These are phyloP conservation scores for Eimeria praecox DNA, from an alignment of 169 alveolate species.

Conservation along the genomic window DNA sequence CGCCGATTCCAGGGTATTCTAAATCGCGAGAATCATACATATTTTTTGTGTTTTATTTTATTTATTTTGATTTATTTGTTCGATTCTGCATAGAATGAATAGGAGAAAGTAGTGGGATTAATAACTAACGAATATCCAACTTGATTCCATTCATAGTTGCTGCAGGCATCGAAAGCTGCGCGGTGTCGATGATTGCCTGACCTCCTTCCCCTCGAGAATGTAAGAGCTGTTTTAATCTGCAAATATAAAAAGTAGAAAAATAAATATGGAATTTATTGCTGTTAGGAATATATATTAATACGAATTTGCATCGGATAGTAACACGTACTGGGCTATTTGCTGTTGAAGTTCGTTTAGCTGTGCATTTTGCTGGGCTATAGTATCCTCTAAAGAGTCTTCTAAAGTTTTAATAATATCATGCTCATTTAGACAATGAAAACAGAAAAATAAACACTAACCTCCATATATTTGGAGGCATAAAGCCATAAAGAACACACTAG, in stretches of 20 bases:
- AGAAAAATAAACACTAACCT: neutral
- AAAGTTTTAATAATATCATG: too few relatives aligned
- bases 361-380: conserved; percentile 29
- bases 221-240: neutral
- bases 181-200: neutral
- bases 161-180: conserved; percentile 49
- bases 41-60: neutral
- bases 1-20: conserved; percentile 46
- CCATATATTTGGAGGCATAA: neutral
- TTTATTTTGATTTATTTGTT: neutral
- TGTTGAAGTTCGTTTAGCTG: conserved; percentile 28
- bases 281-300: neutral
- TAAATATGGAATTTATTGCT: neutral
- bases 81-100: too few relatives aligned
- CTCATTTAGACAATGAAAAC: neutral
- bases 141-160: neutral
- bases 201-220: conserved; percentile 13
- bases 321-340: conserved; percentile 20
- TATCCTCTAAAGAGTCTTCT: too few relatives aligned
- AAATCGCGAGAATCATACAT: neutral
- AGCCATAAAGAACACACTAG: neutral
- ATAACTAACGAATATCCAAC: conserved; percentile 20
- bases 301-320: neutral
- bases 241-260: neutral
- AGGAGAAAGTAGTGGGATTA: neutral